A percentile compares a stretch with the other conserved stretches of the same genome.
phyloP scores from a whole-genome alignment of 352 stramenopile species.

The Pythium aphanidermatum region DNA sequence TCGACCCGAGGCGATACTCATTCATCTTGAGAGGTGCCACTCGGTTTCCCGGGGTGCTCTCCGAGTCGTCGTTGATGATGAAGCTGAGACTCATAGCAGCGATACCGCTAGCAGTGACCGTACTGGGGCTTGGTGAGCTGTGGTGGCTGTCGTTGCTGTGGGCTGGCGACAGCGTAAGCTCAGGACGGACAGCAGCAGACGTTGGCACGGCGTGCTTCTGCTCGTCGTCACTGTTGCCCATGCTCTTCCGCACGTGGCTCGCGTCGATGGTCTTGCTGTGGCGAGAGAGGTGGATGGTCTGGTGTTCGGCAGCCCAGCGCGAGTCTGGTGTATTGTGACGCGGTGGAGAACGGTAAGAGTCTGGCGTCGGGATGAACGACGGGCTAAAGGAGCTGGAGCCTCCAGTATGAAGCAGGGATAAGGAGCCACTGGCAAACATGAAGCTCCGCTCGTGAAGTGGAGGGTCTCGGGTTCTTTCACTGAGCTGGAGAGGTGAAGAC shows the following conservation, averaged over 20 bases:
- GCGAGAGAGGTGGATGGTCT: constrained; percentile 31
- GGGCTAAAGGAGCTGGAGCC: constrained; percentile 30
- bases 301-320: constrained; percentile 3
- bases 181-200: constrained; percentile 10
- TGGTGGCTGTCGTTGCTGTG: constrained; percentile 8
- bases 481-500: constrained; percentile 6
- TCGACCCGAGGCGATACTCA: constrained; percentile 16
- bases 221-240: constrained; percentile 30
- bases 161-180: constrained; percentile 11
- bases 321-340: background rate
- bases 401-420: constrained; percentile 29
- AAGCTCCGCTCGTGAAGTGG: constrained; percentile 15
- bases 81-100: constrained; percentile 81
- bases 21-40: constrained; percentile 4
- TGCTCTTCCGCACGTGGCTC: constrained; percentile 34
- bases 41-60: constrained; percentile 23
- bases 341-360: constrained; percentile 30
- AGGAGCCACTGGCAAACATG: constrained; percentile 35
- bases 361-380: constrained; percentile 11
- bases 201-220: constrained; percentile 22
- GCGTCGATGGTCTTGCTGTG: constrained; percentile 35
- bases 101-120: constrained; percentile 40
- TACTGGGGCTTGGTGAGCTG: constrained; percentile 16
- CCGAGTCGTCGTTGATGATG: constrained; percentile 61
- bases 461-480: background rate